Percentiles rank a stretch among this genome's conserved stretches.
These are phyloP conservation scores for Fraxinus latifolia DNA, from an alignment of 305 asterid genomes.

Conservation along the genomic window DNA sequence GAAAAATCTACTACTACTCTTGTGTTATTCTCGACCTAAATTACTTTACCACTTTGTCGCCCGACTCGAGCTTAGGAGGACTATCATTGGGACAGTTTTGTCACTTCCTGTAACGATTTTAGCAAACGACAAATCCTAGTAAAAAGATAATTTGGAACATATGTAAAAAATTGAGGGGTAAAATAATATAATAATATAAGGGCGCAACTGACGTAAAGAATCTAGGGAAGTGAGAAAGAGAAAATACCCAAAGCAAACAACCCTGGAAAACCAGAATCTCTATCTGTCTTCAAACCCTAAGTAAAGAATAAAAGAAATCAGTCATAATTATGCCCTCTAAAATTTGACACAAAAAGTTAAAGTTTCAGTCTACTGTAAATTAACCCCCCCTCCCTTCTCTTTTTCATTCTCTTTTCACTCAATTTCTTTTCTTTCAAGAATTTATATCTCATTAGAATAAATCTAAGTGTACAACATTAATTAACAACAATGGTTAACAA, in stretches of 20 bases:
- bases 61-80: neutral
- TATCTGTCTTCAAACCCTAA: slow-evolving; percentile 47
- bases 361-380: slow-evolving; percentile 81
- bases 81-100: neutral
- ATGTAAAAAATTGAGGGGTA: neutral
- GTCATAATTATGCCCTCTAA: neutral
- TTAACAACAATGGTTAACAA: too few species aligned
- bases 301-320: slow-evolving; percentile 38
- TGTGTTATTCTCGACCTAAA: neutral
- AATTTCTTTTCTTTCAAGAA: neutral
- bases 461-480: too few species aligned
- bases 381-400: neutral
- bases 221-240: slow-evolving; percentile 89
- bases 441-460: slow-evolving; percentile 6
- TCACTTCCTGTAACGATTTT: neutral
- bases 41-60: neutral
- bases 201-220: slow-evolving; percentile 35
- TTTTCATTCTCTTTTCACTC: neutral
- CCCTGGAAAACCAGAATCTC: slow-evolving; percentile 62
- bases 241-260: slow-evolving; percentile 52
- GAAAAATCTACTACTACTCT: neutral
- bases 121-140: neutral
- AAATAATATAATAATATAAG: neutral
- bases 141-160: neutral
- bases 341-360: slow-evolving; percentile 56